These are phyloP conservation scores for Penicillium salamii DNA, from an alignment of 495 filamentous ascomycete genomes.

Conservation along the genomic window DNA sequence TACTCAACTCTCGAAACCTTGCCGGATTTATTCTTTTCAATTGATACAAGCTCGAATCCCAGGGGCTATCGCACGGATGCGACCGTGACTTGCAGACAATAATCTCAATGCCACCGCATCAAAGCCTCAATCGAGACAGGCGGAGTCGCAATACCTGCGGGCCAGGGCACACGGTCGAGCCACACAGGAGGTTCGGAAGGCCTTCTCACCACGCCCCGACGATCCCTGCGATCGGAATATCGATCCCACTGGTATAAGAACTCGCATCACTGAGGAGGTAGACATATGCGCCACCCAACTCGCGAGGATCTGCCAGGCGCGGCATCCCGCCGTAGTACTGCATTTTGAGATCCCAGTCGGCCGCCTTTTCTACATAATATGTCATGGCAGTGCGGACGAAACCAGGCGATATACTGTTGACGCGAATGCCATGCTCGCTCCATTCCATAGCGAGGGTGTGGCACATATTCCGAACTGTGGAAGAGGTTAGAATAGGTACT, in stretches of 20 bases:
- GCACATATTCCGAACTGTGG: conserved; percentile 30
- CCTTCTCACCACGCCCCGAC: conserved; percentile 41
- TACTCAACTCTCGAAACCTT: no score
- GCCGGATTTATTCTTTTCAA: no score
- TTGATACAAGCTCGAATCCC: no score
- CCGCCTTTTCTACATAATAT: conserved; percentile 35
- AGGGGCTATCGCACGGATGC: no score
- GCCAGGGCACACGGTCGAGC: no score
- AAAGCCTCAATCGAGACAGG: no score
- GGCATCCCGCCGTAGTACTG: conserved; percentile 47
- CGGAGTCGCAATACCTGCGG: no score
- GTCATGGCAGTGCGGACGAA: conserved; percentile 41
- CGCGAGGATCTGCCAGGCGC: conserved; percentile 34
- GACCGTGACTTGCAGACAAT: no score
- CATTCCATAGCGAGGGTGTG: conserved; percentile 49
- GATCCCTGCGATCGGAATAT: conserved; percentile 40
- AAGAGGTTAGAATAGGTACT: not conserved
- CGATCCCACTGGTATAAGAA: conserved; percentile 36
- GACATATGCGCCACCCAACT: conserved; percentile 42
- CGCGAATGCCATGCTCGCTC: conserved; percentile 45
- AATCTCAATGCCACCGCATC: no score
- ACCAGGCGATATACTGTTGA: conserved; percentile 38
- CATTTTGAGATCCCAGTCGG: conserved; percentile 43
- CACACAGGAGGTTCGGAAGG: no score
- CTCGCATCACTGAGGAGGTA: conserved; percentile 34